Conservation (phyloP, 495 filamentous ascomycete species). For the Tuber calosporum region DNA sequence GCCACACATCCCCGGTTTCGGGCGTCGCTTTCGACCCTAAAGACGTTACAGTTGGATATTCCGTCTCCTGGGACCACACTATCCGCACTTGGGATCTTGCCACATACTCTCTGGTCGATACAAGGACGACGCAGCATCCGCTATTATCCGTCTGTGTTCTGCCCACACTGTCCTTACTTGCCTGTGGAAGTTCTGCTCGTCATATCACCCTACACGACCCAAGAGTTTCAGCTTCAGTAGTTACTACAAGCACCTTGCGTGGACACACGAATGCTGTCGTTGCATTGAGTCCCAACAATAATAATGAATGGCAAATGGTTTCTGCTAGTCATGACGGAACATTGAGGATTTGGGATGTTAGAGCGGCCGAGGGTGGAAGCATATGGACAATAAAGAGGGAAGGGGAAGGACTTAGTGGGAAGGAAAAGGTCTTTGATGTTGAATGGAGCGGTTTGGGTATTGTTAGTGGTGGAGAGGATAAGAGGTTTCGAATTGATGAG, state of each 20-base stretch:
- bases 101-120: constrained; percentile 64
- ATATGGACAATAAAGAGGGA: constrained; percentile 75
- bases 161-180: constrained; percentile 59
- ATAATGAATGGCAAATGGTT: constrained; percentile 70
- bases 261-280: constrained; percentile 83
- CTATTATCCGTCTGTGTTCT: constrained; percentile 68
- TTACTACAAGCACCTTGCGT: constrained; percentile 76
- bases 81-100: constrained; percentile 85
- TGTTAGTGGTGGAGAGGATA: constrained; percentile 86
- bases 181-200: constrained; percentile 75
- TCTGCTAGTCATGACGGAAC: constrained; percentile 84
- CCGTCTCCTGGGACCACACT: constrained; percentile 78
- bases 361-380: constrained; percentile 65
- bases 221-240: constrained; percentile 60
- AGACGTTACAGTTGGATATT: constrained; percentile 84
- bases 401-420: constrained; percentile 50
- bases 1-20: constrained; percentile 65
- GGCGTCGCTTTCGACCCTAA: constrained; percentile 72
- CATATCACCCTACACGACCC: constrained; percentile 88
- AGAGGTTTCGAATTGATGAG: constrained; percentile 78
- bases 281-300: constrained; percentile 59
- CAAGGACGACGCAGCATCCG: constrained; percentile 70
- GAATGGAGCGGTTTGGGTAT: constrained; percentile 78
- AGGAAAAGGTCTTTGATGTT: constrained; percentile 70
- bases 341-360: constrained; percentile 84